Conservation (phyloP, 768 basidiomycete genomes). For the Mycena galericulata region DNA sequence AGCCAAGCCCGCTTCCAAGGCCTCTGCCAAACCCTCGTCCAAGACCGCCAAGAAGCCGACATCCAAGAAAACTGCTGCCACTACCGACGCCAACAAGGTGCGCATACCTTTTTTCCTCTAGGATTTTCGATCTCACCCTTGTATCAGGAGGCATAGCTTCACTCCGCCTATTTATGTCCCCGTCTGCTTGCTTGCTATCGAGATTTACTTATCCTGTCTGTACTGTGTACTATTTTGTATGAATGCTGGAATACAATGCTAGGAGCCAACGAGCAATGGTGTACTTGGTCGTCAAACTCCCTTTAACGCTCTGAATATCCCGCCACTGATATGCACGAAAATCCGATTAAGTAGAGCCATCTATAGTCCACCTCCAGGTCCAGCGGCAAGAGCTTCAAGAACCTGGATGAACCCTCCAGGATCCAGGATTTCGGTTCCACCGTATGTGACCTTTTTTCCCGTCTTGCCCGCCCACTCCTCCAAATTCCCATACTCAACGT, state of each 20-base stretch:
- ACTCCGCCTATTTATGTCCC: conserved; percentile 18
- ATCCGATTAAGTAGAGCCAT: conserved; percentile 14
- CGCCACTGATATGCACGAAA: background rate
- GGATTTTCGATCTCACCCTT: background rate
- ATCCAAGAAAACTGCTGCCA: conserved; percentile 32
- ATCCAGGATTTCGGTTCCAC: conserved; percentile 94
- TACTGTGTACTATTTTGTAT: conserved; percentile 16
- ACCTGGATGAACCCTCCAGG: conserved; percentile 86
- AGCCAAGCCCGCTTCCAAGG: conserved; percentile 47
- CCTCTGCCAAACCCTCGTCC: conserved; percentile 39
- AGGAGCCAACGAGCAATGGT: no score
- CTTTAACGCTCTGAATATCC: no score
- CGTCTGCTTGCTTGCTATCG: conserved; percentile 23
- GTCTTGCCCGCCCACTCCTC: conserved; percentile 91
- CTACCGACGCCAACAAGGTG: conserved; percentile 15
- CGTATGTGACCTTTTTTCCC: conserved; percentile 91
- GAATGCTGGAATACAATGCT: background rate
- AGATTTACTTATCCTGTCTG: conserved; percentile 16
- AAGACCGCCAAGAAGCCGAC: conserved; percentile 37
- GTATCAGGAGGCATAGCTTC: conserved; percentile 2
- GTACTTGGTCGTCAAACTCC: no score
- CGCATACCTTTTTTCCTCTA: background rate
- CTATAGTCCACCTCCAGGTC: conserved; percentile 6
- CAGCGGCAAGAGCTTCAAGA: conserved; percentile 66
- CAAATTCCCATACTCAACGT: conserved; percentile 97